A percentile compares a stretch with the other conserved stretches of the same genome.
Evolutionary conservation across 2,329 filamentous ascomycete species (phyloP).

Genomic region (Botryosphaeria dothidea): DNA sequence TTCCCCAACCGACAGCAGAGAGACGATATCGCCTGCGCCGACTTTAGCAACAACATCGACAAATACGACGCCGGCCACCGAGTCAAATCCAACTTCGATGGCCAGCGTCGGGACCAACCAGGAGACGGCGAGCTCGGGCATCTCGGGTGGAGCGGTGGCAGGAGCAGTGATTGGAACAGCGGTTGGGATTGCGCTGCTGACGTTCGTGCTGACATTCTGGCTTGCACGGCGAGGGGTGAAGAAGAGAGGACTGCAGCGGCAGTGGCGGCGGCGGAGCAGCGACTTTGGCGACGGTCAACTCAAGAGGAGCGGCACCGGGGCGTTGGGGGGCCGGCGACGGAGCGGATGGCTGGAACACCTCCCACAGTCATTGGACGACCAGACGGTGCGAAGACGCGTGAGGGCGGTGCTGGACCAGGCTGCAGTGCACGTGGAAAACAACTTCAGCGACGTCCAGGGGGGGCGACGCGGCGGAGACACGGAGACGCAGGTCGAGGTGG

Average conservation of each 20-base stretch:
- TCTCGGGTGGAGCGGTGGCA: background rate
- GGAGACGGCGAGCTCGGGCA: background rate
- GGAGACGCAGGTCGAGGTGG: background rate
- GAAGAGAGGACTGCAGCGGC: background rate
- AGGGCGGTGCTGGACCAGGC: constrained; percentile 3
- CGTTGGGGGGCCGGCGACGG: background rate
- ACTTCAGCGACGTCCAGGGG: background rate
- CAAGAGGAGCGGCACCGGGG: background rate
- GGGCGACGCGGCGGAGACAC: background rate
- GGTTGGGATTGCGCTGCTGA: constrained; percentile 32
- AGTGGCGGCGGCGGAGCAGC: background rate
- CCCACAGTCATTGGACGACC: constrained; percentile 3
- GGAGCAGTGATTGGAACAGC: constrained; percentile 26
- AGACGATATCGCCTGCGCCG: background rate
- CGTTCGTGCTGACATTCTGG: constrained; percentile 27
- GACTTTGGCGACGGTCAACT: background rate
- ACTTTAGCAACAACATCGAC: background rate
- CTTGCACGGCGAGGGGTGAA: background rate
- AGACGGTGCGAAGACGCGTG: background rate
- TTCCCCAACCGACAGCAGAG: background rate
- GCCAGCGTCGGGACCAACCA: background rate
- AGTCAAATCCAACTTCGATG: background rate
- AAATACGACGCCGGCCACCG: too few relatives aligned
- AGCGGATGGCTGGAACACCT: background rate
- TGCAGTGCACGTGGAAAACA: constrained; percentile 1